Base-by-base conservation (phyloP, 225 moss, liverwort and hornwort genomes). In the Physcomitrium patens region DNA sequence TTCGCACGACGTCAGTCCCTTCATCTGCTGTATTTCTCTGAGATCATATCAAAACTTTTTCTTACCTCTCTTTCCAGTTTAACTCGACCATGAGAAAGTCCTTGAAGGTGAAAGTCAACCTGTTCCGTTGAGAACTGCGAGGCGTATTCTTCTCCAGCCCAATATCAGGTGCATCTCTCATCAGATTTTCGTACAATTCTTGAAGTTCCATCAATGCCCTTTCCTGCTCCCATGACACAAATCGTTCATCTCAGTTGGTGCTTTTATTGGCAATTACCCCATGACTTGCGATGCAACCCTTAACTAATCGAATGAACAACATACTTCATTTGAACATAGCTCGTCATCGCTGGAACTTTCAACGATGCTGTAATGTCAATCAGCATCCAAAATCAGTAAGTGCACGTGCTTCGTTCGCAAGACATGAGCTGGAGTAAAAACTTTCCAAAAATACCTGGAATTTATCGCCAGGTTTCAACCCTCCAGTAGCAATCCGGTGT, bases 401-500 rank as follows among this genome's bases (percentile, higher is more conserved):
- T 23, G 58, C 16, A 58, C 22, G 58, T 22, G 16, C 9, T 58
- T 10, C 3, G 13, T 9, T 8, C 2, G 23, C 22, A 12, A 13
- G 11, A 58, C 3, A 22, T 22, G 22, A 58, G 17, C 59, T 22
- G 10, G 24, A 50, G 47, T 45, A 46, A 43, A 55, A 17, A 70
- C 4, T 56, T 5, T 47, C 4, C 8, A 11, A 22, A 8, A 45
- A 13, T 71, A 91, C 93, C 90, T 95, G 93, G 41, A 73, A 82
- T 52, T 85, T 88, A 46, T 95, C 93, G 16, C 91, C 95, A 17
- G 88, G 73, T 67, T 88, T 93, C 19, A 95, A 81, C 69, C 85
- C 91, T 14, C 93, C 95, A 3, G 86, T 75, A 27, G 89, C 88
- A 31, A 95, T 78, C 23, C 82, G 82, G 27, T 90, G 91, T 66